Conservation (phyloP, 108 stramenopile species). For the Skeletonema costatum region DNA sequence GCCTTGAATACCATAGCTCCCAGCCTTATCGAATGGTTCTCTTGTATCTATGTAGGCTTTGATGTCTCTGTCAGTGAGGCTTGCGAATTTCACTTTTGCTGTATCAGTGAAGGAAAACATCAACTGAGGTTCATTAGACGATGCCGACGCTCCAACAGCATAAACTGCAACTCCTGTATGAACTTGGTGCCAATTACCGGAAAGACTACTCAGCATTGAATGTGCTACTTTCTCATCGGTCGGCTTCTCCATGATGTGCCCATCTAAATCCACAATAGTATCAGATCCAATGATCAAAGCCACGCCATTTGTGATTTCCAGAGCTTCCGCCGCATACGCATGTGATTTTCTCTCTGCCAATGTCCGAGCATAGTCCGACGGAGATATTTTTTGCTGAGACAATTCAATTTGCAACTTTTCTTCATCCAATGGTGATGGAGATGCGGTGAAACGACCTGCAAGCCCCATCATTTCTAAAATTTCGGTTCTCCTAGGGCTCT, state of each 20-base stretch:
- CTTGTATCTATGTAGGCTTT: slow-evolving; percentile 79
- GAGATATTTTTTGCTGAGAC: slow-evolving; percentile 27
- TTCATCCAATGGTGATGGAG: slow-evolving; percentile 77
- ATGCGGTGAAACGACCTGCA: slow-evolving; percentile 45
- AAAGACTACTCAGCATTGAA: slow-evolving; percentile 71
- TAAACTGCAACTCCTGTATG: slow-evolving; percentile 91
- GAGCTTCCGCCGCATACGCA: slow-evolving; percentile 53
- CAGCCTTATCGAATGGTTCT: slow-evolving; percentile 97
- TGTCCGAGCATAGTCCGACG: slow-evolving; percentile 61
- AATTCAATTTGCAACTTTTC: slow-evolving; percentile 58
- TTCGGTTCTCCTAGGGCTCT: slow-evolving; percentile 74
- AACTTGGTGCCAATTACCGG: slow-evolving; percentile 85
- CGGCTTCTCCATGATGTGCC: slow-evolving; percentile 89
- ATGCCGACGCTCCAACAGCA: slow-evolving; percentile 16
- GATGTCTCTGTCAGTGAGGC: slow-evolving; percentile 71
- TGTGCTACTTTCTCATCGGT: slow-evolving; percentile 67
- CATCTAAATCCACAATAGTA: slow-evolving; percentile 79
- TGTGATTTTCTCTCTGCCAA: slow-evolving; percentile 76
- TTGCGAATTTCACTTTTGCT: slow-evolving; percentile 80
- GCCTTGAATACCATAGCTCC: slow-evolving; percentile 96
- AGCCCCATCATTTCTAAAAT: slow-evolving; percentile 89
- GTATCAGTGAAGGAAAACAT: slow-evolving; percentile 80
- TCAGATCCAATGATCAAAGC: slow-evolving; percentile 75
- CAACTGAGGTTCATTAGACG: slow-evolving; percentile 16
- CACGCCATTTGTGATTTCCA: background rate